Evolutionary conservation across 495 filamentous ascomycete genomes (phyloP).

Genomic region (Penicillium mononematosum): DNA sequence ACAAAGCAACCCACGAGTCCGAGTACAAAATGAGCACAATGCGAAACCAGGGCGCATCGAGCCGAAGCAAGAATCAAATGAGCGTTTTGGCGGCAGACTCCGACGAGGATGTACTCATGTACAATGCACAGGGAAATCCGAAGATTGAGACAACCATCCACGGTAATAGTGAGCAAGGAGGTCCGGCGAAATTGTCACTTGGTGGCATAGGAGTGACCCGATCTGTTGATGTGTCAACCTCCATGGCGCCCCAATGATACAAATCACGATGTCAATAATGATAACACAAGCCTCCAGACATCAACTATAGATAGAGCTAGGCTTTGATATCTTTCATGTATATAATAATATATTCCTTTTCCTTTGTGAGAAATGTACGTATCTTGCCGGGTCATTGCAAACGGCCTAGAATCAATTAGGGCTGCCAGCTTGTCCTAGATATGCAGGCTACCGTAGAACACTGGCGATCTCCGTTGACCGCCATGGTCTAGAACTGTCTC

Average conservation of each 20-base stretch:
- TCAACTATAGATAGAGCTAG: neutral
- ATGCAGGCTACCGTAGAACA: no score
- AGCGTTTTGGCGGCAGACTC: slow-evolving; percentile 17
- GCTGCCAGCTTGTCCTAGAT: no score
- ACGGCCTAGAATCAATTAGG: no score
- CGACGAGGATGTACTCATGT: slow-evolving; percentile 30
- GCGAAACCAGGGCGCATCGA: slow-evolving; percentile 12
- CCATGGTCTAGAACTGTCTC: no score
- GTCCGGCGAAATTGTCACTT: neutral
- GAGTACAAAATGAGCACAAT: slow-evolving; percentile 24
- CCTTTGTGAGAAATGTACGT: no score
- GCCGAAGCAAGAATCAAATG: slow-evolving; percentile 18
- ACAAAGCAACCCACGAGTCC: slow-evolving; percentile 16
- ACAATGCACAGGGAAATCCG: slow-evolving; percentile 25
- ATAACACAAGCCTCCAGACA: neutral
- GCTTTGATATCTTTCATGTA: neutral
- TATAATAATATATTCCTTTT: neutral
- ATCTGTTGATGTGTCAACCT: slow-evolving; percentile 28
- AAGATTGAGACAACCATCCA: slow-evolving; percentile 26
- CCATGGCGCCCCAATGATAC: slow-evolving; percentile 14
- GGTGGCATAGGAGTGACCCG: slow-evolving; percentile 25
- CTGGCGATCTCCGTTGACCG: no score
- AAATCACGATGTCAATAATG: neutral
- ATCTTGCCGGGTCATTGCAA: no score
- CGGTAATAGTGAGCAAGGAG: slow-evolving; percentile 10